A percentile compares a stretch with the other conserved stretches of the same genome.
These are phyloP conservation scores for Haematococcus sp. DNA, from an alignment of 139 green algal species.

Conservation along the genomic window DNA sequence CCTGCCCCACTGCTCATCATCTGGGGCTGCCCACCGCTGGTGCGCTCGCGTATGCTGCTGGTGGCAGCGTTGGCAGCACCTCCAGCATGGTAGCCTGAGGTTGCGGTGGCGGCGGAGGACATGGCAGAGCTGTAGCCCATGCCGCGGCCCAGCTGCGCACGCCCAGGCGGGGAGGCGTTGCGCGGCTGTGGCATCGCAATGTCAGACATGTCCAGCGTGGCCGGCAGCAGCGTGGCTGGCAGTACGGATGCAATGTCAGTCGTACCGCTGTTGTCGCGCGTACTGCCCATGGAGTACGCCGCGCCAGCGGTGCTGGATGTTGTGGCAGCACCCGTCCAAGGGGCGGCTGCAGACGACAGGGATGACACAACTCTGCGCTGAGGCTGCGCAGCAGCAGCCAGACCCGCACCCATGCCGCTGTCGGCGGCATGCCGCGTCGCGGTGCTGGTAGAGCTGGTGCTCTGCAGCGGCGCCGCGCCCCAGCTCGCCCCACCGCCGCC, in stretches of 20 bases:
- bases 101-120: too few relatives aligned
- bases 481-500: too few relatives aligned
- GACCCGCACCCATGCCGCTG: too few relatives aligned
- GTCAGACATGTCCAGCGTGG: slow-evolving; percentile 1
- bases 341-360: slow-evolving; percentile 2
- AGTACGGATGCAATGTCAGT: background rate
- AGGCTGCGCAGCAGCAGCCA: background rate
- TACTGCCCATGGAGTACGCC: background rate
- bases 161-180: too few relatives aligned
- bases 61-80: too few relatives aligned
- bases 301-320: background rate
- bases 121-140: too few relatives aligned
- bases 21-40: too few relatives aligned
- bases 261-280: background rate
- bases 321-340: background rate
- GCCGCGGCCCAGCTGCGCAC: too few relatives aligned
- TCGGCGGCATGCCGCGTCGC: background rate
- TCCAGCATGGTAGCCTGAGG: too few relatives aligned
- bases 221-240: slow-evolving; percentile 18
- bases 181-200: too few relatives aligned
- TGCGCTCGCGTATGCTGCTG: too few relatives aligned
- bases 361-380: background rate
- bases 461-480: background rate
- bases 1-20: too few relatives aligned
- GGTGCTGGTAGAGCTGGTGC: background rate